Conservation (phyloP, 2,329 filamentous ascomycete genomes). For the Botrytis tulipae region DNA sequence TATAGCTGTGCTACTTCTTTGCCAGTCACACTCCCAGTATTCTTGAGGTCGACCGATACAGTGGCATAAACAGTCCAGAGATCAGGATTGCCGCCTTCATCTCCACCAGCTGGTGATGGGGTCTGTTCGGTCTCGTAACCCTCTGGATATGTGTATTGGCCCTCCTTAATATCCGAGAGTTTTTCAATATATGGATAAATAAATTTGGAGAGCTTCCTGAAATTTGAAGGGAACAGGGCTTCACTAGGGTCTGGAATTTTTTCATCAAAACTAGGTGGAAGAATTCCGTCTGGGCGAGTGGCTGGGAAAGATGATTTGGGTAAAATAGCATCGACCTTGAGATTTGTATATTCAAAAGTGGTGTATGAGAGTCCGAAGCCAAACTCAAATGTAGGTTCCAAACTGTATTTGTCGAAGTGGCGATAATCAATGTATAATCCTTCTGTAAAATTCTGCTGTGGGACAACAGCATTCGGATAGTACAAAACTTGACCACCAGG, state of each 20-base stretch:
- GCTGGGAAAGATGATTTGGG: conserved; percentile 38
- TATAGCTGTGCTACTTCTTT: conserved; percentile 58
- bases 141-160: conserved; percentile 42
- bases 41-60: conserved; percentile 55
- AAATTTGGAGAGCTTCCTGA: conserved; percentile 59
- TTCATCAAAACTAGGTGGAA: conserved; percentile 51
- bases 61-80: conserved; percentile 56
- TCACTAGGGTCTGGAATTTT: conserved; percentile 50
- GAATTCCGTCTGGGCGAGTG: conserved; percentile 39
- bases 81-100: conserved; percentile 55
- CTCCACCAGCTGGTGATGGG: conserved; percentile 60
- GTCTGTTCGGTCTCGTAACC: conserved; percentile 49
- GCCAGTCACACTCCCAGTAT: conserved; percentile 54
- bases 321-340: conserved; percentile 44
- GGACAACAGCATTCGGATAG: conserved; percentile 64
- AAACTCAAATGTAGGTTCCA: conserved; percentile 79
- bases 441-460: conserved; percentile 81
- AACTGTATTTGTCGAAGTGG: conserved; percentile 74
- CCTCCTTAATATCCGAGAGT: conserved; percentile 41
- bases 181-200: conserved; percentile 60
- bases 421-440: conserved; percentile 88
- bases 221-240: conserved; percentile 55
- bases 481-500: conserved; percentile 67
- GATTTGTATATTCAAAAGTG: conserved; percentile 54
- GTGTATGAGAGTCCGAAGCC: conserved; percentile 78